phyloP scores from a whole-genome alignment of 2,329 filamentous ascomycete species.

The Paecilomyces variotii region DNA sequence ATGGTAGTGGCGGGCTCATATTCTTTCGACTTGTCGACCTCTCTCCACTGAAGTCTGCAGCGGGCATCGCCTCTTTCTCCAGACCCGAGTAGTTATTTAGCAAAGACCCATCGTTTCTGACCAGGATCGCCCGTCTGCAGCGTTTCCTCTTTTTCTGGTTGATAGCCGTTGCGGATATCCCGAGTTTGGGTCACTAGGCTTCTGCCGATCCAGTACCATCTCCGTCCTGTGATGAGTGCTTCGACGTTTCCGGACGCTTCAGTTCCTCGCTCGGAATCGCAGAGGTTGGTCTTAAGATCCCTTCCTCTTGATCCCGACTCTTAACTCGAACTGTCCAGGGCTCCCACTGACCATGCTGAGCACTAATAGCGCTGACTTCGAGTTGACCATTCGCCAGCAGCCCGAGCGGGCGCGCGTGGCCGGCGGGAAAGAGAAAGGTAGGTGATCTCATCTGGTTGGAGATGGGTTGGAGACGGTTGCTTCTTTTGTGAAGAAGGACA shows the following conservation, averaged over 20 bases:
- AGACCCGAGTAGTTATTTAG: conserved; percentile 5
- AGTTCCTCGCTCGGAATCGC: conserved; percentile 32
- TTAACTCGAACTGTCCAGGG: conserved; percentile 20
- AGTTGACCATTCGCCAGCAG: conserved; percentile 56
- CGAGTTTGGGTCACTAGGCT: conserved; percentile 14
- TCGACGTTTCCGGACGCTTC: conserved; percentile 33
- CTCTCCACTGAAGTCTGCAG: conserved; percentile 11
- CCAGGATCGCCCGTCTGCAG: conserved; percentile 11
- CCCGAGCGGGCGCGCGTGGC: conserved; percentile 60
- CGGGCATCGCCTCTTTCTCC: conserved; percentile 11
- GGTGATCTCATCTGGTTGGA: conserved; percentile 5
- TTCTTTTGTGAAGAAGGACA: background rate
- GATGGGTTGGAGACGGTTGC: too few species aligned
- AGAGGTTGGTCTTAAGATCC: conserved; percentile 25
- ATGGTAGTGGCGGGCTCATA: conserved; percentile 10
- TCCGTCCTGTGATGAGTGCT: conserved; percentile 32
- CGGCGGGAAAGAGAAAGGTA: conserved; percentile 68
- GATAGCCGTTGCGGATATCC: conserved; percentile 14
- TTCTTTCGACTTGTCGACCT: conserved; percentile 11
- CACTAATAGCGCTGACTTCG: conserved; percentile 46
- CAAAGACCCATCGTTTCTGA: conserved; percentile 17
- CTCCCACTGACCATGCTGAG: conserved; percentile 32
- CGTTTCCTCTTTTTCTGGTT: conserved; percentile 7
- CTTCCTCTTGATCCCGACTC: conserved; percentile 12
- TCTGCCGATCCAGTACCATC: conserved; percentile 8